Evolutionary conservation across 176 grass and related monocot species (phyloP).

Genomic region (Rhynchospora tenuis): DNA sequence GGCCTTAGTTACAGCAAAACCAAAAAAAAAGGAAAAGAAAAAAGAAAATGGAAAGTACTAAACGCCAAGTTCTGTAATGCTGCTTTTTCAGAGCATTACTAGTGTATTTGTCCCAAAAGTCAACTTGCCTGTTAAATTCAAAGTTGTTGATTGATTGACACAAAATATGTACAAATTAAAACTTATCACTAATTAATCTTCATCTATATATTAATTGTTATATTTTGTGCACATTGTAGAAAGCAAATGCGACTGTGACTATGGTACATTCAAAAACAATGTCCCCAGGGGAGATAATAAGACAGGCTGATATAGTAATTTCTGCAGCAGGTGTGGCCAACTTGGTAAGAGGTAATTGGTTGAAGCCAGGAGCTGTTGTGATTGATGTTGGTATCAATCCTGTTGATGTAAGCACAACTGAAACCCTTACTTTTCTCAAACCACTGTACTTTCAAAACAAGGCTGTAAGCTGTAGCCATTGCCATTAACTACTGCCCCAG

Average conservation of each 20-base stretch:
- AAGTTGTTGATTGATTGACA: background rate
- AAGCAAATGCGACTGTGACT: slow-evolving; percentile 92
- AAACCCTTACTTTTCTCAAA: background rate
- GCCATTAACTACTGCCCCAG: background rate
- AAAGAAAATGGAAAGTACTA: background rate
- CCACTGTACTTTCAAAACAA: background rate
- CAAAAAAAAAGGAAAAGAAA: background rate
- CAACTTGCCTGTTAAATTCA: background rate
- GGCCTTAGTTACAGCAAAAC: background rate
- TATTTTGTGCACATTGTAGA: slow-evolving; percentile 34
- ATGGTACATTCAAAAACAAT: slow-evolving; percentile 93
- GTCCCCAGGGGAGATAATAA: slow-evolving; percentile 72
- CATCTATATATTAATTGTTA: background rate
- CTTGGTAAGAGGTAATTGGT: slow-evolving; percentile 85
- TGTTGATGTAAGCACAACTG: slow-evolving; percentile 59
- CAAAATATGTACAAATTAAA: too few relatives aligned
- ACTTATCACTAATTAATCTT: background rate
- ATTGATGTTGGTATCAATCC: slow-evolving; percentile 98
- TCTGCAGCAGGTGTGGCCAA: slow-evolving; percentile 86
- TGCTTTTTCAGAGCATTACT: background rate
- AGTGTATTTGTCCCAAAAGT: background rate
- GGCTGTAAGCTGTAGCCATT: background rate
- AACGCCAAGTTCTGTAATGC: background rate
- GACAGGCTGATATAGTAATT: slow-evolving; percentile 91
- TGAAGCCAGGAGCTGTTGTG: slow-evolving; percentile 83